Evolutionary conservation across 257 asterid genomes (phyloP), one percentile per base, ranked within the genome.

Genomic region (Solanum rostratum): DNA sequence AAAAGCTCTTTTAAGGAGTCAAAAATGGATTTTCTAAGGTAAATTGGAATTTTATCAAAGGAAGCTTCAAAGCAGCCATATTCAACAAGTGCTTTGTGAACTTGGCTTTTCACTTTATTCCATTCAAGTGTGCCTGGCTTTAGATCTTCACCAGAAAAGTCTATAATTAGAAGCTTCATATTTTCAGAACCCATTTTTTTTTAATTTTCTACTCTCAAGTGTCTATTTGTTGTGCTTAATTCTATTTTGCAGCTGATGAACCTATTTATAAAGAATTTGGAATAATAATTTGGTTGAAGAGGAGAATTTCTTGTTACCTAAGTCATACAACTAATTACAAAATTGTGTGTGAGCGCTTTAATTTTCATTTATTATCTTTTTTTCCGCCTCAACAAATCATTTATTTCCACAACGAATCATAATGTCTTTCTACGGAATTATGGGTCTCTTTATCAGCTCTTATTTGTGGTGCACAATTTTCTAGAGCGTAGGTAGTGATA

Each of bases 11-110:
- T 79, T 6, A 80, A 85, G 2, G 82, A 85, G 52, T 86, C 89
- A 14, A 93, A 29, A 4, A 86, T 86, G 10, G 92, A 87, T 43
- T 84, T 52, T 60, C 85, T 86, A 30, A 89, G 87, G 10, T 87
- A 37, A 5, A 7, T 29, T n/a, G 92, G 84, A 52, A 90, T 59
- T 49, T 86, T 19, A 15, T 83, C 89, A 74, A 88, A 92, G 0
- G 76, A 70, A 49, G 97, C 97, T 76, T 93, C 95, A 46, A 93
- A 93, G 84, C 94, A 93, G 18, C 94, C 97, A 53, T 71, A 93
- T 30, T 90, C 88, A 84, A 89, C 82, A 1, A 93, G 82, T 83
- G 93, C 95, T 68, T 78, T 4, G 3, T n/a, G 85, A 60, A 93
- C 93, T 87, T 89, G 89, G 5, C 10, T 18, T 82, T 81, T 91